Evolutionary conservation across 2,329 filamentous ascomycete genomes (phyloP), one percentile per base, ranked within the genome.

Genomic region (Arachnopeziza araneosa): DNA sequence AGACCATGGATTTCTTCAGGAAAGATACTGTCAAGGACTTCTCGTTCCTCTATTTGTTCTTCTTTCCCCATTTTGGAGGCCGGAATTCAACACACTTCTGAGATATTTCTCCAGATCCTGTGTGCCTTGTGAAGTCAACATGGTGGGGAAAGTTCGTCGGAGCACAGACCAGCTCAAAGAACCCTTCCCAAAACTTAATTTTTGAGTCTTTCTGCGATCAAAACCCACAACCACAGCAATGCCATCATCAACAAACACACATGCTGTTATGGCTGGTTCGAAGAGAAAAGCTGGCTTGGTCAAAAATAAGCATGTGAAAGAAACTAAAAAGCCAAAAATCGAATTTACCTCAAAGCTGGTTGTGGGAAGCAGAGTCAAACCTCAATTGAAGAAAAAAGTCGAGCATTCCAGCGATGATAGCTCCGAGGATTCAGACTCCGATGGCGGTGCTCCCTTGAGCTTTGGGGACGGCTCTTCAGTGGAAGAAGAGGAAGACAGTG

Each of bases 1-100:
- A 54, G 71, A 93, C 92, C 89, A 83, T 88, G 93, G 68, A 99
- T 96, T 78, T 99, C 95, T 62, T 99, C 93, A 1, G 95, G 92
- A 69, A 98, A 99, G 72, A 99, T 99, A 63, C 93, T 97, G 72
- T 96, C 91, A 73, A 99, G 91, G 69, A 99, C 93, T 76, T 99
- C 95, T 63, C 93, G 88, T 82, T 99, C 95, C 78, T 99, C 95
- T 66, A 87, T 78, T 75, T 99, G 95, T 63, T 99, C 95, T 80
- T 98, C 93, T 73, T 78, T 82, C 55, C 85, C 85, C 85, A 88
- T 87, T 8, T 44, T 44, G 12, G 36, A 7, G 36, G 36, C 36
- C 17, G 10, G 10, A 44, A 8, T 44, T 44, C 36, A 19, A 8
- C 2, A 4, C 12, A 19, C 36, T 44, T 12, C 17, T 12, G 12